Evolutionary conservation across 768 basidiomycete species (phyloP).

Genomic region (Leccinum subtestaceum): DNA sequence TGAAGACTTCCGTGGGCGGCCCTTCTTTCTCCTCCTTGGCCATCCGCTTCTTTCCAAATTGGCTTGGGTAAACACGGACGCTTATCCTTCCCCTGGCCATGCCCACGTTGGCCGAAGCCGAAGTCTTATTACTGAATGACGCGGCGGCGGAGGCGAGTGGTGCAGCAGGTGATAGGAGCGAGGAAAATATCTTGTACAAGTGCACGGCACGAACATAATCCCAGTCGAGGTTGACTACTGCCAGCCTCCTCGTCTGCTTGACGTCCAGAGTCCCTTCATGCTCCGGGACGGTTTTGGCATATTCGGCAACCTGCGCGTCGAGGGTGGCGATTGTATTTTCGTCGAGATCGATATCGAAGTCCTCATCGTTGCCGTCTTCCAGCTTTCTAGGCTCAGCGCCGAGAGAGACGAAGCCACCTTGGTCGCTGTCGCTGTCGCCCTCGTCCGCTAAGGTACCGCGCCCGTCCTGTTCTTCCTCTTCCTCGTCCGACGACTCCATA

Average conservation of each 20-base stretch:
- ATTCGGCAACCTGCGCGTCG: slow-evolving; percentile 70
- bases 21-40: slow-evolving; percentile 86
- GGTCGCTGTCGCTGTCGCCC: slow-evolving; percentile 48
- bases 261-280: slow-evolving; percentile 42
- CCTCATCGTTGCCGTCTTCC: slow-evolving; percentile 33
- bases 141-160: slow-evolving; percentile 36
- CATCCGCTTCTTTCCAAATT: slow-evolving; percentile 89
- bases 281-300: slow-evolving; percentile 46
- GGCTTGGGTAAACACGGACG: slow-evolving; percentile 87
- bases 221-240: slow-evolving; percentile 97
- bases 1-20: slow-evolving; percentile 83
- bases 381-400: slow-evolving; percentile 38
- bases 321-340: slow-evolving; percentile 70
- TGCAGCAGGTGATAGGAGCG: slow-evolving; percentile 66
- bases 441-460: slow-evolving; percentile 31
- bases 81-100: slow-evolving; percentile 65
- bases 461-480: slow-evolving; percentile 37
- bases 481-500: slow-evolving; percentile 85
- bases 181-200: slow-evolving; percentile 89
- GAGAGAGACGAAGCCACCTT: slow-evolving; percentile 46
- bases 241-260: slow-evolving; percentile 65
- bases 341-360: slow-evolving; percentile 72
- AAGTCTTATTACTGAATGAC: slow-evolving; percentile 16
- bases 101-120: slow-evolving; percentile 8
- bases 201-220: slow-evolving; percentile 89